Conservation (phyloP, 495 filamentous ascomycete genomes). For the Mytilinidion resinicola region DNA sequence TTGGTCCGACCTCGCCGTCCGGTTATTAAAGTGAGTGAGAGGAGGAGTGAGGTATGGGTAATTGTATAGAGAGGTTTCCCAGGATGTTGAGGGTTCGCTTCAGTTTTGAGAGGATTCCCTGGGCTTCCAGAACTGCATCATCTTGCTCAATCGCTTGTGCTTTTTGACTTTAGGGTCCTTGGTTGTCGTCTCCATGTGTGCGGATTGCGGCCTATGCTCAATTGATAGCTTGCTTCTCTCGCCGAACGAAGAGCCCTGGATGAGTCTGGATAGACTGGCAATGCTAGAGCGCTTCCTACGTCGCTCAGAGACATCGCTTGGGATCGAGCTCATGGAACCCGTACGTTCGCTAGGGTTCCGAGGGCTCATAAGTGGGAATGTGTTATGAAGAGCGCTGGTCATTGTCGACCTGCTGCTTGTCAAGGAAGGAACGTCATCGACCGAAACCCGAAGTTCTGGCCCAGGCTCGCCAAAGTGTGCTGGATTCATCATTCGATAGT, state of each 20-base stretch:
- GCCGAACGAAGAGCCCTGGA: constrained; percentile 63
- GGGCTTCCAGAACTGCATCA: constrained; percentile 80
- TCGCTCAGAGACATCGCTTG: constrained; percentile 32
- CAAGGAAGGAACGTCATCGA: constrained; percentile 82
- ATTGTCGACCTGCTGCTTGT: constrained; percentile 82
- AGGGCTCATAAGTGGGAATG: constrained; percentile 42
- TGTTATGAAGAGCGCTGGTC: constrained; percentile 55
- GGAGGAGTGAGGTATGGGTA: background rate
- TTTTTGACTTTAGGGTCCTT: constrained; percentile 58
- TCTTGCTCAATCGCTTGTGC: constrained; percentile 65
- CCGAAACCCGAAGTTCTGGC: constrained; percentile 62
- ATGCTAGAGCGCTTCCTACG: constrained; percentile 76
- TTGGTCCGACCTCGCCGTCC: constrained; percentile 4
- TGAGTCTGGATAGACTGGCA: constrained; percentile 75
- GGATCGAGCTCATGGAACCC: constrained; percentile 56
- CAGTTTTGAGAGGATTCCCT: constrained; percentile 15
- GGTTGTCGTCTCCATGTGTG: constrained; percentile 45
- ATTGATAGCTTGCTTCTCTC: constrained; percentile 77
- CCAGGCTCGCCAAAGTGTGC: constrained; percentile 56
- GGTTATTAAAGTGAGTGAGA: constrained; percentile 8
- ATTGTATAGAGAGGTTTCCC: background rate
- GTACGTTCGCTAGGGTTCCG: constrained; percentile 53
- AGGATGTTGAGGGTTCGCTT: background rate
- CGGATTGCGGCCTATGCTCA: constrained; percentile 54
- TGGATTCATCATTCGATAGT: constrained; percentile 58